Conservation (phyloP, 768 basidiomycete species). For the Macrolepiota dolichaula region DNA sequence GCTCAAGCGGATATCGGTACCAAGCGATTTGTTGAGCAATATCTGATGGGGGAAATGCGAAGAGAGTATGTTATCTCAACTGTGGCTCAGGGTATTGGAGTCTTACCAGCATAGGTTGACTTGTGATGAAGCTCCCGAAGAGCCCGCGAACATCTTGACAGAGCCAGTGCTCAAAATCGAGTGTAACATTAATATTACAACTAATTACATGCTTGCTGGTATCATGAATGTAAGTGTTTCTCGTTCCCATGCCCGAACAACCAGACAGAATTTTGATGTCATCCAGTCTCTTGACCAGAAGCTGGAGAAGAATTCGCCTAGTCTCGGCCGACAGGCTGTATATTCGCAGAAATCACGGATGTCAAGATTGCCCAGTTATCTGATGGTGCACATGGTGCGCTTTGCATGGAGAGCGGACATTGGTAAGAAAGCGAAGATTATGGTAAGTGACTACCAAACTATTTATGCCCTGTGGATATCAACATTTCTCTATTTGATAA, state of each 20-base stretch:
- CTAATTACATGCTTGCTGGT: conserved; percentile 87
- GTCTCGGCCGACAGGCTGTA: conserved; percentile 73
- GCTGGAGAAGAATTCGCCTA: conserved; percentile 80
- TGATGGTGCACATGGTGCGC: conserved; percentile 93
- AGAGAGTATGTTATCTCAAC: conserved; percentile 46
- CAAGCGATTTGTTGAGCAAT: conserved; percentile 75
- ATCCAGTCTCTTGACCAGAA: conserved; percentile 79
- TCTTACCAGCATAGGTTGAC: conserved; percentile 50
- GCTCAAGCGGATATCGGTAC: conserved; percentile 24
- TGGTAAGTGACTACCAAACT: conserved; percentile 47
- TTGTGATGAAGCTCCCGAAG: conserved; percentile 81
- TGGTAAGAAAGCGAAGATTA: conserved; percentile 91
- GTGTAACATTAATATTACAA: conserved; percentile 84
- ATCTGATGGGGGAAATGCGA: conserved; percentile 73
- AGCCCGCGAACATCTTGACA: conserved; percentile 53
- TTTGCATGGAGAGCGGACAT: conserved; percentile 95
- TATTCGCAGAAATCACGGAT: conserved; percentile 83
- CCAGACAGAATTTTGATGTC: neutral
- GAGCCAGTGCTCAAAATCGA: conserved; percentile 87
- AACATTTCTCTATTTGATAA: conserved; percentile 23
- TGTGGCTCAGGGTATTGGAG: neutral
- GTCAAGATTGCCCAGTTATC: conserved; percentile 78
- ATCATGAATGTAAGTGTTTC: conserved; percentile 62
- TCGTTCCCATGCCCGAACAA: neutral
- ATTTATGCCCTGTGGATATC: neutral